Percentiles rank a stretch among this genome's conserved stretches.
Conservation (phyloP, 108 stramenopile genomes). For the Epithemia pelagica region DNA sequence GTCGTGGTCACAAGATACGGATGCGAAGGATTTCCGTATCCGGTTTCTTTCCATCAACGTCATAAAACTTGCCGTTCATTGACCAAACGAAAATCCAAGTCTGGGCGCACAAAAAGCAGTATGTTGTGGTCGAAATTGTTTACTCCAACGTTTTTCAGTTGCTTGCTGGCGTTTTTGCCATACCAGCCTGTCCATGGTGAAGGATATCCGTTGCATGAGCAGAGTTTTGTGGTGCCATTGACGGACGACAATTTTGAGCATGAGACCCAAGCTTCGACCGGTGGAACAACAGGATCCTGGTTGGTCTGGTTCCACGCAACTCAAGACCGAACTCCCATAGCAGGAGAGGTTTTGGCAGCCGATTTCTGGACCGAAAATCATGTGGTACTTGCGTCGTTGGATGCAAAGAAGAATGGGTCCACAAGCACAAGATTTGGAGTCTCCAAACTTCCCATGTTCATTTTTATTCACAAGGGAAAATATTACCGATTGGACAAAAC, state of each 20-base stretch:
- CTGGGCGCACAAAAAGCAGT: no score
- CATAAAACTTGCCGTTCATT: no score
- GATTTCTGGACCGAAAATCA: conserved; percentile 1
- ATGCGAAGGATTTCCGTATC: no score
- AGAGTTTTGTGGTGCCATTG: conserved; percentile 28
- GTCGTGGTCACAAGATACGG: no score
- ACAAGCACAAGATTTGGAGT: not conserved
- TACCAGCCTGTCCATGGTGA: not conserved
- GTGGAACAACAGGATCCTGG: conserved; percentile 46
- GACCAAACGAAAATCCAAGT: no score
- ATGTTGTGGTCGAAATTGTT: no score
- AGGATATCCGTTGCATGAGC: not conserved
- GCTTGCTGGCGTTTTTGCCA: no score
- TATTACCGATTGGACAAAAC: not conserved
- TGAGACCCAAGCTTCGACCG: conserved; percentile 53
- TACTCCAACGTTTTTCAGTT: no score
- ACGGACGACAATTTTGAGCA: conserved; percentile 56
- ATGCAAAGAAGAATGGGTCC: not conserved
- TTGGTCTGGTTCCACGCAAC: conserved; percentile 20
- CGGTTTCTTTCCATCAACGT: no score
- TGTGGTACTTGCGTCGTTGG: conserved; percentile 1
- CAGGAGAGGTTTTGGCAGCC: not conserved
- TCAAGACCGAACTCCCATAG: not conserved
- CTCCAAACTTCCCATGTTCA: not conserved
- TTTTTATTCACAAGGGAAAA: conserved; percentile 3